Evolutionary conservation across 495 filamentous ascomycete species (phyloP).

Genomic region (Viridothelium virens): DNA sequence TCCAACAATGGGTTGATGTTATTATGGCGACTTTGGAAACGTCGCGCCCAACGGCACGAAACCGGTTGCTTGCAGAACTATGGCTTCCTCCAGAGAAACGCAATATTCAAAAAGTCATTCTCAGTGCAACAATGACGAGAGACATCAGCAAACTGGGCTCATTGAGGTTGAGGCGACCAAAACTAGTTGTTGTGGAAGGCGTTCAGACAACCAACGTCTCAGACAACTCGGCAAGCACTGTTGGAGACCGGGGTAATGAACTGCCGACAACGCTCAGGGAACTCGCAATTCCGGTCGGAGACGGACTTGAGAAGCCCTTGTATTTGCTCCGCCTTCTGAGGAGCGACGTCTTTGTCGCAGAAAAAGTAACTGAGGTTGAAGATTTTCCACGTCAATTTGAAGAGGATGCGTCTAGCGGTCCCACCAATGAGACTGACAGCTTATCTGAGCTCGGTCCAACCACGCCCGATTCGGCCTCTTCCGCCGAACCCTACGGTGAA

Average conservation of each 20-base stretch:
- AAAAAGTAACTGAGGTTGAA: not conserved
- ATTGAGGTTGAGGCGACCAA: slow-evolving; percentile 65
- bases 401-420: slow-evolving; percentile 25
- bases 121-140: slow-evolving; percentile 90
- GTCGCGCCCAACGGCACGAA: slow-evolving; percentile 39
- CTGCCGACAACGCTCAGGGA: slow-evolving; percentile 67
- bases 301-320: slow-evolving; percentile 74
- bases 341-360: slow-evolving; percentile 27
- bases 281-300: slow-evolving; percentile 62
- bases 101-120: slow-evolving; percentile 59
- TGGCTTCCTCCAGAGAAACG: slow-evolving; percentile 32
- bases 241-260: slow-evolving; percentile 38
- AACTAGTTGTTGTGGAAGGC: slow-evolving; percentile 46
- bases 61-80: slow-evolving; percentile 36
- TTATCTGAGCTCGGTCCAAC: slow-evolving; percentile 11
- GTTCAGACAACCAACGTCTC: slow-evolving; percentile 17
- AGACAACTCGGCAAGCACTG: slow-evolving; percentile 7
- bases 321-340: slow-evolving; percentile 59
- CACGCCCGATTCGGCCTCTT: slow-evolving; percentile 4
- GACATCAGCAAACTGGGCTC: slow-evolving; percentile 73
- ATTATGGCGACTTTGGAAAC: slow-evolving; percentile 58
- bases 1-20: slow-evolving; percentile 79
- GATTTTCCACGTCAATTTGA: slow-evolving; percentile 19
- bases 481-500: slow-evolving; percentile 17
- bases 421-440: slow-evolving; percentile 11